These are phyloP conservation scores for Moniliella sp. DNA, from an alignment of 1,284 basidiomycete species.

Conservation along the genomic window DNA sequence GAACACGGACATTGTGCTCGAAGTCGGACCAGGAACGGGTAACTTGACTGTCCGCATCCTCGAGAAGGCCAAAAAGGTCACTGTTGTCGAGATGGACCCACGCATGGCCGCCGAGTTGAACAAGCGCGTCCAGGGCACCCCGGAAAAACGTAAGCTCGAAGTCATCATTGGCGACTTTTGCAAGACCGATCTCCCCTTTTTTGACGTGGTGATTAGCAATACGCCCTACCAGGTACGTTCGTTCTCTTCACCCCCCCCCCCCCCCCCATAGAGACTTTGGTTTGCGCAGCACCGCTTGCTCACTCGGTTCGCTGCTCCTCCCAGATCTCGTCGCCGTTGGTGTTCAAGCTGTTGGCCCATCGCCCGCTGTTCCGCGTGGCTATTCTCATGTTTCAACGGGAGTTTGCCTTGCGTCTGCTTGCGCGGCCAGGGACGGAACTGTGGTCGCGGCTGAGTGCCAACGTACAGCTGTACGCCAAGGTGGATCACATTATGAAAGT, in stretches of 20 bases:
- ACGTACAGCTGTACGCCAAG: conserved; percentile 84
- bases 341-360: conserved; percentile 88
- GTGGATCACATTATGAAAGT: conserved; percentile 95
- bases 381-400: conserved; percentile 97
- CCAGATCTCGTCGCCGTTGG: conserved; percentile 78
- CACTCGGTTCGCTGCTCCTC: not conserved
- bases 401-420: conserved; percentile 79
- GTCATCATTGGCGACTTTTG: conserved; percentile 90
- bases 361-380: conserved; percentile 78
- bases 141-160: conserved; percentile 78
- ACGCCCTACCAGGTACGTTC: conserved; percentile 65
- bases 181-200: conserved; percentile 85
- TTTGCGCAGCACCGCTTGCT: no score
- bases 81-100: conserved; percentile 92
- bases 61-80: conserved; percentile 74
- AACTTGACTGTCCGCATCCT: conserved; percentile 85
- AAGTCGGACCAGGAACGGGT: conserved; percentile 94
- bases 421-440: conserved; percentile 63
- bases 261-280: no score
- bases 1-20: conserved; percentile 82
- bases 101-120: conserved; percentile 93
- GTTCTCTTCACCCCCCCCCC: no score
- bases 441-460: conserved; percentile 83
- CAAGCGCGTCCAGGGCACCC: conserved; percentile 91
- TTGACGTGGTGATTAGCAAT: conserved; percentile 96